Percentiles rank a stretch among this genome's conserved stretches.
Evolutionary conservation across 257 asterid species (phyloP).

Genomic region (Petunia axillaris): DNA sequence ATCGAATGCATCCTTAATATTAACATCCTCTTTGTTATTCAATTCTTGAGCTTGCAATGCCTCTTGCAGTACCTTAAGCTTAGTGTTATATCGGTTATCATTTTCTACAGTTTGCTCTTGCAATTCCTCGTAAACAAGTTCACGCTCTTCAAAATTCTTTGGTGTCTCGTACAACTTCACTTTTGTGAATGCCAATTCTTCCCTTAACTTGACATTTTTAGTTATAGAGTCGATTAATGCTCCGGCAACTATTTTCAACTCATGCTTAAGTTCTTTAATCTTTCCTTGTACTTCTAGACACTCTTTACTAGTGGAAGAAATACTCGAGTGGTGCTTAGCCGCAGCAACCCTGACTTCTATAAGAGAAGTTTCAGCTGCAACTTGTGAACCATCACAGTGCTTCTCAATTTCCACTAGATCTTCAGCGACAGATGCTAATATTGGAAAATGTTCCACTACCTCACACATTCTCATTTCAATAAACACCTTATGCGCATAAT

Average conservation of each 20-base stretch:
- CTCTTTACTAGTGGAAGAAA: slow-evolving; percentile 31
- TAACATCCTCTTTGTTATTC: slow-evolving; percentile 53
- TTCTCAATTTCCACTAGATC: too few species aligned
- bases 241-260: slow-evolving; percentile 51
- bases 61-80: slow-evolving; percentile 64
- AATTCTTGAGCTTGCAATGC: slow-evolving; percentile 54
- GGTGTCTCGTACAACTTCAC: slow-evolving; percentile 45
- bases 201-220: slow-evolving; percentile 49
- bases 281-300: slow-evolving; percentile 65
- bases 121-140: slow-evolving; percentile 52
- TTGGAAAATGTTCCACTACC: too few species aligned
- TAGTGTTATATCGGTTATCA: slow-evolving; percentile 49
- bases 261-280: slow-evolving; percentile 64
- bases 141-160: slow-evolving; percentile 52
- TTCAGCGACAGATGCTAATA: too few species aligned
- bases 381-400: slow-evolving; percentile 31
- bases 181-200: slow-evolving; percentile 56
- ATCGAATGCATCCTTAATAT: slow-evolving; percentile 61
- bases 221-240: slow-evolving; percentile 60
- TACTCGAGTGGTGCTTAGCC: slow-evolving; percentile 26
- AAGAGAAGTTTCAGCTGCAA: slow-evolving; percentile 22
- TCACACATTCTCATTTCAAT: too few species aligned
- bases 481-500: too few species aligned
- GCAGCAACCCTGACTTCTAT: slow-evolving; percentile 35
- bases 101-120: slow-evolving; percentile 54